These are phyloP conservation scores for Lyophyllum shimeji DNA, from an alignment of 768 basidiomycete species.

Conservation along the genomic window DNA sequence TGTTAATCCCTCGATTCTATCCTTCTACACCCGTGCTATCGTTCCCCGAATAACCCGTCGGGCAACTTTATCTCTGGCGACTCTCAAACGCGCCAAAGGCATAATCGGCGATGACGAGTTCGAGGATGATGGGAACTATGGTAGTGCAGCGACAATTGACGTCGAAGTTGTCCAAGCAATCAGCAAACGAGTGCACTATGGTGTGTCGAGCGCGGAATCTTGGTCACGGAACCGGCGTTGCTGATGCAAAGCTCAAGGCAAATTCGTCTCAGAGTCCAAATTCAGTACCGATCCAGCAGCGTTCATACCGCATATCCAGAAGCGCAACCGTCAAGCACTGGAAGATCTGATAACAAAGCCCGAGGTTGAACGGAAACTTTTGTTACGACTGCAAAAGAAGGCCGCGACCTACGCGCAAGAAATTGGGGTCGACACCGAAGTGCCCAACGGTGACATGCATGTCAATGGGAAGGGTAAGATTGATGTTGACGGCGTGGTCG, in stretches of 20 bases:
- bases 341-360: constrained; percentile 95
- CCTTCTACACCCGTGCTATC: constrained; percentile 86
- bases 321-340: constrained; percentile 73
- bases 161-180: constrained; percentile 98
- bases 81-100: constrained; percentile 64
- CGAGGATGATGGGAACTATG: constrained; percentile 97
- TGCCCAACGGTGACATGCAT: constrained; percentile 16
- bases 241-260: constrained; percentile 55
- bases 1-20: constrained; percentile 81
- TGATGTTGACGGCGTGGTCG: constrained; percentile 89
- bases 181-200: constrained; percentile 97
- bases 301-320: constrained; percentile 90
- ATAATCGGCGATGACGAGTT: constrained; percentile 66
- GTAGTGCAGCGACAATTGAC: constrained; percentile 91
- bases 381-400: constrained; percentile 85
- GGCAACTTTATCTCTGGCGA: constrained; percentile 66
- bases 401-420: constrained; percentile 79
- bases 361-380: constrained; percentile 85
- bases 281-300: constrained; percentile 83
- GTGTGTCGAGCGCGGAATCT: constrained; percentile 37
- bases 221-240: background rate
- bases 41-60: constrained; percentile 85
- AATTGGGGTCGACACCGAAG: constrained; percentile 64
- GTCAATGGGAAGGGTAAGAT: constrained; percentile 60
- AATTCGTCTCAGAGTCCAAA: constrained; percentile 98